Conservation (phyloP, 1,284 basidiomycete genomes). For the Ganoderma boninense region DNA sequence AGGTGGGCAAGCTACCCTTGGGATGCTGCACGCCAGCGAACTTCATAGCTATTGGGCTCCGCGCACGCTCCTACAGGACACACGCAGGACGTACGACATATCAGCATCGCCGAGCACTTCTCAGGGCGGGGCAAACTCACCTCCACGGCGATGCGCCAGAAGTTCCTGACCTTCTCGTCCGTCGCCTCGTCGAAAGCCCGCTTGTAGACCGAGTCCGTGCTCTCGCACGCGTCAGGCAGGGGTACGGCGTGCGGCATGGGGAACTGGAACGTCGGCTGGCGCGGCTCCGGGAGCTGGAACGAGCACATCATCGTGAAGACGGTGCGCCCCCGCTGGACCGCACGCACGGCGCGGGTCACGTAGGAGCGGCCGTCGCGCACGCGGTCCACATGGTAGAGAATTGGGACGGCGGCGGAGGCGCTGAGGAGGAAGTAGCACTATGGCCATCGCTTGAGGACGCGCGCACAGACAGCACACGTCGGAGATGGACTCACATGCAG, state of each 20-base stretch:
- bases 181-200: constrained; percentile 29
- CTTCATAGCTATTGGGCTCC: constrained; percentile 77
- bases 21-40: constrained; percentile 46
- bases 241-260: constrained; percentile 65
- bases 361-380: constrained; percentile 85
- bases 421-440: constrained; percentile 87
- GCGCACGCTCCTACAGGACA: constrained; percentile 62
- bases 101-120: neutral
- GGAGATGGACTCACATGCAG: constrained; percentile 63
- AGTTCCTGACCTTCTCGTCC: constrained; percentile 30
- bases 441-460: neutral
- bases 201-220: constrained; percentile 54
- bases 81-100: neutral
- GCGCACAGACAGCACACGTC: neutral
- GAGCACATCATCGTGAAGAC: constrained; percentile 90
- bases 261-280: constrained; percentile 74
- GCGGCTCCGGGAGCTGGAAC: constrained; percentile 84
- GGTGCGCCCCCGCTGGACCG: constrained; percentile 76
- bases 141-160: constrained; percentile 28
- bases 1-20: constrained; percentile 57
- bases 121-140: neutral
- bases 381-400: constrained; percentile 88
- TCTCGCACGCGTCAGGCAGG: constrained; percentile 70
- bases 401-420: constrained; percentile 79
- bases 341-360: constrained; percentile 77